Evolutionary conservation across 1,284 basidiomycete species (phyloP).

Genomic region (Cryptococcus sp.): DNA sequence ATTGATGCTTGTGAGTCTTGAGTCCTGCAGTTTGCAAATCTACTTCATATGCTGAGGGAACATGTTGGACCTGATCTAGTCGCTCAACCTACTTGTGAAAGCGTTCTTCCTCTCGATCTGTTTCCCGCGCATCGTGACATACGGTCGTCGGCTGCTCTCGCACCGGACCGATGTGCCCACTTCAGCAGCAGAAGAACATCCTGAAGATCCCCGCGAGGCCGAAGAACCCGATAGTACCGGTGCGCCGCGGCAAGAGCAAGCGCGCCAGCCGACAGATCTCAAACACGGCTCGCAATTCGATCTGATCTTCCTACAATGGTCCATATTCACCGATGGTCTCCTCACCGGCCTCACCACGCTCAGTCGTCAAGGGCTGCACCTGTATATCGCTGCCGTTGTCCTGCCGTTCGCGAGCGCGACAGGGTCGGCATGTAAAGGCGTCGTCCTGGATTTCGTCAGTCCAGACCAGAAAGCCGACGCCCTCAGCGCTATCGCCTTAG

Average conservation of each 20-base stretch:
- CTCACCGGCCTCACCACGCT: conserved; percentile 38
- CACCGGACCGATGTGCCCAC: conserved; percentile 7
- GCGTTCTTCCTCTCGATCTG: conserved; percentile 46
- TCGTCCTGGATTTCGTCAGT: conserved; percentile 49
- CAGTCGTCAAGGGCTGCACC: conserved; percentile 36
- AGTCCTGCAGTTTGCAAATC: background rate
- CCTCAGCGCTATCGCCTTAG: conserved; percentile 46
- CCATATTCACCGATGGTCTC: conserved; percentile 48
- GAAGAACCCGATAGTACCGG: conserved; percentile 24
- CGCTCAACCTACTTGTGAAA: conserved; percentile 36
- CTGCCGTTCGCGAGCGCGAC: conserved; percentile 52
- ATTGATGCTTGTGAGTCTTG: conserved; percentile 38
- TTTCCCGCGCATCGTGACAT: conserved; percentile 46
- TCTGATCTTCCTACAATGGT: conserved; percentile 46
- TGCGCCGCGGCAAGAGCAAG: conserved; percentile 23
- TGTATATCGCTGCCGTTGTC: conserved; percentile 47
- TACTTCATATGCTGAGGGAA: background rate
- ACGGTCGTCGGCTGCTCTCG: conserved; percentile 32
- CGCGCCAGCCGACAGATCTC: conserved; percentile 20
- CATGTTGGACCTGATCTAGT: conserved; percentile 5
- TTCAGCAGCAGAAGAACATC: conserved; percentile 17
- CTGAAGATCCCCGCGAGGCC: conserved; percentile 25
- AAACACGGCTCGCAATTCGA: conserved; percentile 45
- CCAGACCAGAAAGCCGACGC: conserved; percentile 40
- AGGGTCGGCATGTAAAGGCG: conserved; percentile 50